Conservation (phyloP, 495 filamentous ascomycete genomes). For the Copromyces sp. region DNA sequence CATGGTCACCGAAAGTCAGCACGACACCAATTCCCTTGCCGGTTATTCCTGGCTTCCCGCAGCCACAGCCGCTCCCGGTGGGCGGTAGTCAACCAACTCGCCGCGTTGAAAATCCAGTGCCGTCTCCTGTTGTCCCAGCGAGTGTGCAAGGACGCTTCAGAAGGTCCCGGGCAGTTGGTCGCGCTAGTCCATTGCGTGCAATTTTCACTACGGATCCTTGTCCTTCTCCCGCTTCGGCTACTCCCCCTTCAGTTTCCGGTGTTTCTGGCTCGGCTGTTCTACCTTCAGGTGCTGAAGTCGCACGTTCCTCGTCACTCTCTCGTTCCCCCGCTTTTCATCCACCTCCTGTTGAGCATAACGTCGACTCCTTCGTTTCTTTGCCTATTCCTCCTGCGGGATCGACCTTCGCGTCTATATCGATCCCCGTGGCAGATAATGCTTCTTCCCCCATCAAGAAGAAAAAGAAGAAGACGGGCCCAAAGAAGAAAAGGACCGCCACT, state of each 20-base stretch:
- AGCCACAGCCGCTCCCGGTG: background rate
- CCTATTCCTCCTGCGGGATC: background rate
- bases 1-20: background rate
- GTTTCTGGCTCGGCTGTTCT: background rate
- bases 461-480: background rate
- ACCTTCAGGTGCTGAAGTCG: background rate
- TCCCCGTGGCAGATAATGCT: background rate
- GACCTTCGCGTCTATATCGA: background rate
- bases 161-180: background rate
- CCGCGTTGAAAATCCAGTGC: background rate
- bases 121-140: background rate
- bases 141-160: background rate
- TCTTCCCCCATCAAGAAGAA: background rate
- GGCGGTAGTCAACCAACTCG: background rate
- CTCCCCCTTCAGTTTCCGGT: background rate
- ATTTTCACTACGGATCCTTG: background rate
- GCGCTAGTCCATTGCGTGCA: background rate
- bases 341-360: background rate
- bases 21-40: background rate
- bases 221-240: background rate
- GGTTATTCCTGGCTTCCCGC: background rate
- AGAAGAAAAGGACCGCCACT: background rate
- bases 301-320: background rate
- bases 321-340: background rate
- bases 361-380: background rate